Base-by-base conservation (phyloP, 1,284 basidiomycete species). In the Pisolithus thermaeus region DNA sequence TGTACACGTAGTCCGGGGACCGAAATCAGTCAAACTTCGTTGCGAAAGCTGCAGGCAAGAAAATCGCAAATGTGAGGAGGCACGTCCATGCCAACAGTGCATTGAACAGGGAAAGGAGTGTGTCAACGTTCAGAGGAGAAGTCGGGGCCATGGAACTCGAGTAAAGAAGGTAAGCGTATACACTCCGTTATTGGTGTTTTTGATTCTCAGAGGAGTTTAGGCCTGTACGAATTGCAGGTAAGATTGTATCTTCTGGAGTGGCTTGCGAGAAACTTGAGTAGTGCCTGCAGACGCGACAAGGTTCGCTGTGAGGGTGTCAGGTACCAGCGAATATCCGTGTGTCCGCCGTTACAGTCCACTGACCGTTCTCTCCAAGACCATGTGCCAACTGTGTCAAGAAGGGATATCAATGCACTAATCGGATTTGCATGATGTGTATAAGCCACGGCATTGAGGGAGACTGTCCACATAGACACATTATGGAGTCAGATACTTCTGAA, bases 201-300 rank as follows among this genome's bases (percentile, higher is more conserved):
- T 32, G 23, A 49, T 52, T 55, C 51, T 53, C 42, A 49, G 20
- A 51, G 55, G 46, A 44, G 50, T 54, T 25, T 50, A 81, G 79
- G 80, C 80, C 47, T 82, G 80, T 61, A 68, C 71, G 51, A 73
- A 69, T 58, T 83, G 80, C 73, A 79, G 80, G 79, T 73, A 69
- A 64, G 56, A 47, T 7, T 9, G 14, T 7, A 49, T 39, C 12
- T 44, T 49, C 16, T 22, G 46, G 44, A 40, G 47, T 41, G 40
- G 45, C 28, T 44, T 50, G 40, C 27, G 47, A 39, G 40, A 51
- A 32, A 8, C 14, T 6, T 20, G 52, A 53, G 40, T 59, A 54
- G 57, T 44, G 52, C 47, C 52, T 52, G 50, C 46, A 81, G 80
- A 64, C 74, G 76, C 25, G 77, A 81, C 62, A 82, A 82, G 66